phyloP scores from a whole-genome alignment of 129 eudicot species.

The Tagetes patula region DNA sequence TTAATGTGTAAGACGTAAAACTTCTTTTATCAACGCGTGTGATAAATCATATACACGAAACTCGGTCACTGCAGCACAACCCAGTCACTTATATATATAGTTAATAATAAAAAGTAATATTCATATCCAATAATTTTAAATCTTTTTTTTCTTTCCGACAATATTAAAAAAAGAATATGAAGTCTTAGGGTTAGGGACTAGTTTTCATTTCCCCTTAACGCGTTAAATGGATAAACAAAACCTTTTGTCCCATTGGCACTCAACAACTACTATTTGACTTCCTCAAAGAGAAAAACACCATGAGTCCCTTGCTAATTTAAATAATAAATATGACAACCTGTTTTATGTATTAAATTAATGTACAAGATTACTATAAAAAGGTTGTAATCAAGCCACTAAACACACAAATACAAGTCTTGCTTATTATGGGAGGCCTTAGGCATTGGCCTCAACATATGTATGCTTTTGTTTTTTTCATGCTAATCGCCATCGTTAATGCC shows the following conservation, averaged over 20 bases:
- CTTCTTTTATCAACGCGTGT: too few relatives aligned
- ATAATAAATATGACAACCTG: constrained; percentile 17
- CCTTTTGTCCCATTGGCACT: not conserved
- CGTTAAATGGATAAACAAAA: not conserved
- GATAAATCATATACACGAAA: too few relatives aligned
- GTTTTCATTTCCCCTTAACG: not conserved
- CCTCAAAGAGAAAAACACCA: not conserved
- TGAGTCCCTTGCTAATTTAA: not conserved
- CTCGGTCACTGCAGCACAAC: too few relatives aligned
- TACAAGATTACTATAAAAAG: constrained; percentile 16
- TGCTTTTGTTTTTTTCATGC: constrained; percentile 21
- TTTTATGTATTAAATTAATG: constrained; percentile 9
- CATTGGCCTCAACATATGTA: constrained; percentile 31
- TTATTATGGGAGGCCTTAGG: constrained; percentile 26
- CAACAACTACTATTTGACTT: constrained; percentile 2
- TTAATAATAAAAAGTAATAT: too few relatives aligned
- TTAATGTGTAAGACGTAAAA: too few relatives aligned
- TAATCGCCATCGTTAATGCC: constrained; percentile 23
- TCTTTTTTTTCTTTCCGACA: too few relatives aligned
- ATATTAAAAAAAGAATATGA: too few relatives aligned
- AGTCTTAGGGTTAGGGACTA: too few relatives aligned
- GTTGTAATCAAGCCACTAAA: not conserved
- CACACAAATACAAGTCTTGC: constrained; percentile 2
- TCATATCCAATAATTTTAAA: not conserved
- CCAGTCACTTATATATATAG: too few relatives aligned